These are phyloP conservation scores for Herpetospermum pedunculosum DNA, from an alignment of 306 rosid genomes.

Conservation along the genomic window DNA sequence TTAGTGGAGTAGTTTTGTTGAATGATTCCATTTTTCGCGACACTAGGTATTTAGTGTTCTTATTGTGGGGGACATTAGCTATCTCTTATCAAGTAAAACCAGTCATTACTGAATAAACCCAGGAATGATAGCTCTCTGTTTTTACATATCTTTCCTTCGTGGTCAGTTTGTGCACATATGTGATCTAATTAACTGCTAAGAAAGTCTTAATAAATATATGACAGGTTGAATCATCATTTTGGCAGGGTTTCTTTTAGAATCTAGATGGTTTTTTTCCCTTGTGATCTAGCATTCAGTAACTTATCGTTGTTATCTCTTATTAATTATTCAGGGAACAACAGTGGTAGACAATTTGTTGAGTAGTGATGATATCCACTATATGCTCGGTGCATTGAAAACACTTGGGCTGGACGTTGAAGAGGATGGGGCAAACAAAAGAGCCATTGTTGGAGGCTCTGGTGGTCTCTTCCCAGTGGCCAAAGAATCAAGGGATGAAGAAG, in stretches of 20 bases:
- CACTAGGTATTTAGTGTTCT: neutral
- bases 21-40: neutral
- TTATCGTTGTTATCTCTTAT: neutral
- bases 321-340: constrained; percentile 67
- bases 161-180: neutral
- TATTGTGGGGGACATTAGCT: neutral
- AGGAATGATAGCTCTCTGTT: neutral
- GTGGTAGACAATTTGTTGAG: constrained; percentile 85
- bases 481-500: constrained; percentile 58
- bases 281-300: neutral
- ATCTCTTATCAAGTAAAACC: neutral
- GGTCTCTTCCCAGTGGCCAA: constrained; percentile 63
- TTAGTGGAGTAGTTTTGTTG: neutral
- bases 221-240: neutral
- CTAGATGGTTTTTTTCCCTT: neutral
- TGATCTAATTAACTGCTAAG: neutral
- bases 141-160: neutral
- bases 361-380: constrained; percentile 90
- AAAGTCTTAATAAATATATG: neutral
- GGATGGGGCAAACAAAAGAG: constrained; percentile 57
- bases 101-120: neutral
- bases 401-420: constrained; percentile 80
- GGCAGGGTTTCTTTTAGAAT: neutral
- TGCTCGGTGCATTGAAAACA: constrained; percentile 83
- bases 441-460: constrained; percentile 81